These are phyloP conservation scores for Thelephora ganbajun DNA, from an alignment of 768 basidiomycete genomes.

Conservation along the genomic window DNA sequence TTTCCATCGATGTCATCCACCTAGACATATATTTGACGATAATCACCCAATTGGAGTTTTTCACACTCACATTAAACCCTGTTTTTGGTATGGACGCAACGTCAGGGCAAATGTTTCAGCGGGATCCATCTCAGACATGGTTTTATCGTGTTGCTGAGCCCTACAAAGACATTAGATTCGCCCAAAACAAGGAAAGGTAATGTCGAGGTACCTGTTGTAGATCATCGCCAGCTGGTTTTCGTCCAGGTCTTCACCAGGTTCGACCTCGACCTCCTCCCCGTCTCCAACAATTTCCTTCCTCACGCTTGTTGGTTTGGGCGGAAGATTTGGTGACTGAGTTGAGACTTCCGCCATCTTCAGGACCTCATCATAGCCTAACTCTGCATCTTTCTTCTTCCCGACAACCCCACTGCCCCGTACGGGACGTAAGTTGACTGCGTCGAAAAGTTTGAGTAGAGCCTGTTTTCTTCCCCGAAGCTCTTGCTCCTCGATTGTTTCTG, in stretches of 20 bases:
- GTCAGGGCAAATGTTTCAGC: slow-evolving; percentile 59
- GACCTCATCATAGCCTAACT: slow-evolving; percentile 19
- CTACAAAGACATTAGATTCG: slow-evolving; percentile 23
- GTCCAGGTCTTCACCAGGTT: slow-evolving; percentile 64
- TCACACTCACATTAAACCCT: slow-evolving; percentile 57
- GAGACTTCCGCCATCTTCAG: slow-evolving; percentile 13
- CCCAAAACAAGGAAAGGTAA: background rate
- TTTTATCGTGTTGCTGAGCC: slow-evolving; percentile 69
- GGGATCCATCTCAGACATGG: slow-evolving; percentile 74
- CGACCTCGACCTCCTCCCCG: slow-evolving; percentile 72
- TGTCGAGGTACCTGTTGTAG: slow-evolving; percentile 52
- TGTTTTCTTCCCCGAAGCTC: slow-evolving; percentile 68
- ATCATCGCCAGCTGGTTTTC: slow-evolving; percentile 74
- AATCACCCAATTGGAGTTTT: background rate
- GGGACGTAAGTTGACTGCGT: slow-evolving; percentile 58
- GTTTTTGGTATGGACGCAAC: slow-evolving; percentile 84
- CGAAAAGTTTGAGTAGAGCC: slow-evolving; percentile 61
- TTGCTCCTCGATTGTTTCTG: slow-evolving; percentile 70
- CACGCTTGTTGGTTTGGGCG: slow-evolving; percentile 3
- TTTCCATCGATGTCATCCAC: slow-evolving; percentile 89
- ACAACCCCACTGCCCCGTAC: slow-evolving; percentile 11
- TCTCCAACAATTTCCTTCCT: slow-evolving; percentile 64
- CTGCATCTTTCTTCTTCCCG: slow-evolving; percentile 23
- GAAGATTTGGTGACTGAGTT: background rate
- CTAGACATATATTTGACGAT: slow-evolving; percentile 22